Conservation (phyloP, 1,284 basidiomycete species). For the Ustilago trichophora region DNA sequence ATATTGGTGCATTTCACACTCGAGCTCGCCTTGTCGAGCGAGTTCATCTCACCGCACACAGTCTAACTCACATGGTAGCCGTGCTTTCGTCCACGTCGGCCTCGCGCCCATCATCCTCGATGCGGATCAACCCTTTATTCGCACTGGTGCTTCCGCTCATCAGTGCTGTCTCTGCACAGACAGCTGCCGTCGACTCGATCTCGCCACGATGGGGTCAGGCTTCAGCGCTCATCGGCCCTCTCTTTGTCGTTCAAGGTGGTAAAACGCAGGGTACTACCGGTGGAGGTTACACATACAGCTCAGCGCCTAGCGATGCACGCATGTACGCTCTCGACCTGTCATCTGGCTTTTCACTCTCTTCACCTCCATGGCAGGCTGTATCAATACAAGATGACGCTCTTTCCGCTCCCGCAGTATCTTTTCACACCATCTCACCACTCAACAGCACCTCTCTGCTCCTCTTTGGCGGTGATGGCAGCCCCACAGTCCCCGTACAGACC, state of each 20-base stretch:
- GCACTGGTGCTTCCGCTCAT: slow-evolving; percentile 8
- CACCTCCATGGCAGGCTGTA: slow-evolving; percentile 50
- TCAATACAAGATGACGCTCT: too few relatives aligned
- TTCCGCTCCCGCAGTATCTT: slow-evolving; percentile 41
- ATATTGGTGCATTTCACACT: slow-evolving; percentile 26
- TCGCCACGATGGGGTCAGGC: slow-evolving; percentile 57
- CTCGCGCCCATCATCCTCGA: background rate
- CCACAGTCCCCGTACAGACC: slow-evolving; percentile 39
- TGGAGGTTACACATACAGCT: slow-evolving; percentile 55
- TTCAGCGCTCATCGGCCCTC: slow-evolving; percentile 42
- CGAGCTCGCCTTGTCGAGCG: slow-evolving; percentile 36
- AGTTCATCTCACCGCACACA: slow-evolving; percentile 20
- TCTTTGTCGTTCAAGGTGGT: slow-evolving; percentile 57
- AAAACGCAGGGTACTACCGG: slow-evolving; percentile 55
- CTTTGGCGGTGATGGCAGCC: slow-evolving; percentile 55
- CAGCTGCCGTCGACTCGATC: background rate
- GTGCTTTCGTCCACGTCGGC: background rate
- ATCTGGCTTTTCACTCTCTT: slow-evolving; percentile 20
- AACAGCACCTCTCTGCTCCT: slow-evolving; percentile 38
- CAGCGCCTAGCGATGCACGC: slow-evolving; percentile 47
- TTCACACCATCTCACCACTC: slow-evolving; percentile 58
- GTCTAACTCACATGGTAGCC: slow-evolving; percentile 7
- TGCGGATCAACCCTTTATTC: background rate
- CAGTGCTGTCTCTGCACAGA: slow-evolving; percentile 18
- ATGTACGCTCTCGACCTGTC: slow-evolving; percentile 54